Percentiles rank a stretch among this genome's conserved stretches.
Evolutionary conservation across 441 rosid genomes (phyloP).

Genomic region (Bocquillonia castaneifolia): DNA sequence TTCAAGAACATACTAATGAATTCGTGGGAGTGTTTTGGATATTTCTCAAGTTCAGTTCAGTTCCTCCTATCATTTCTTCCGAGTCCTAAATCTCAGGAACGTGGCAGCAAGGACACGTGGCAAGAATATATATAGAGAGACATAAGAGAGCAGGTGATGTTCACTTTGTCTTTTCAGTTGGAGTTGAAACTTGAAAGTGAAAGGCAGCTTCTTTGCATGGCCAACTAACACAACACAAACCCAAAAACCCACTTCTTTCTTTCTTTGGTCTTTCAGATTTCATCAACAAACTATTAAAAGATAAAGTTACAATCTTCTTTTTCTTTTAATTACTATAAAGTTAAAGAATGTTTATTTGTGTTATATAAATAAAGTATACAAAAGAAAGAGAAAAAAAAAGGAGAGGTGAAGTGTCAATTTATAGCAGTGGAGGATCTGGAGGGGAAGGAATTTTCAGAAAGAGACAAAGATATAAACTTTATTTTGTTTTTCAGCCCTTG

Average conservation of each 20-base stretch:
- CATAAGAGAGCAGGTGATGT: not conserved
- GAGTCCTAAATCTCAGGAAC: not conserved
- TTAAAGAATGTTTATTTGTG: too few species aligned
- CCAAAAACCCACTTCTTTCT: too few species aligned
- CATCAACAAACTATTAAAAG: not conserved
- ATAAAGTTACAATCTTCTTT: not conserved
- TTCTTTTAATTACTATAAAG: too few species aligned
- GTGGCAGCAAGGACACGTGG: conserved; percentile 6
- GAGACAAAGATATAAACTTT: conserved; percentile 14
- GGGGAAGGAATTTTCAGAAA: conserved; percentile 11
- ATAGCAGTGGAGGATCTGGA: not conserved
- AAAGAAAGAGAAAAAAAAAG: not conserved
- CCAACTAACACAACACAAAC: conserved; percentile 13
- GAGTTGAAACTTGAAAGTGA: conserved; percentile 13
- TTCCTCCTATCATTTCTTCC: too few species aligned
- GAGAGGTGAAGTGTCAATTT: conserved; percentile 24
- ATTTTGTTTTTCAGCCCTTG: not conserved
- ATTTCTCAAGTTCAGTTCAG: too few species aligned
- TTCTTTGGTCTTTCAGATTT: too few species aligned
- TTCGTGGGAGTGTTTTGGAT: too few species aligned
- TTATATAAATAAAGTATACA: too few species aligned
- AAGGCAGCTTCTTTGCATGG: conserved; percentile 17
- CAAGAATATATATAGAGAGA: conserved; percentile 5
- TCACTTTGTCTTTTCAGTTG: conserved; percentile 16
- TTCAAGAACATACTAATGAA: too few species aligned